Evolutionary conservation across 306 rosid species (phyloP), one percentile per base, ranked within the genome.

Genomic region (Rosa persica): DNA sequence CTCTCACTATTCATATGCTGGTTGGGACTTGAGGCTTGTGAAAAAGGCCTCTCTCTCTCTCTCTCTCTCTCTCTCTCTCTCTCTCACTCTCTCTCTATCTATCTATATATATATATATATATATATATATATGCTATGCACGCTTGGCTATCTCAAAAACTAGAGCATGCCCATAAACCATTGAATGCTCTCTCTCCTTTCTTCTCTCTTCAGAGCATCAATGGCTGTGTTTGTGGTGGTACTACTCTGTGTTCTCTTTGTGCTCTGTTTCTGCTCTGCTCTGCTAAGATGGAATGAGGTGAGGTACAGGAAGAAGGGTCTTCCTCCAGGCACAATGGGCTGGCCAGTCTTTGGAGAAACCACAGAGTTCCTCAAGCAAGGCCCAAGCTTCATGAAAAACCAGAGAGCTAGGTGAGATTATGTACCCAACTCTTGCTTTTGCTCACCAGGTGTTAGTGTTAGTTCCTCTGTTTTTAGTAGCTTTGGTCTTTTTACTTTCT

Each of bases 261-360:
- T 88, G 71, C 89, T 96, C 96, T 91, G 92, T 83, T 76, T 91
- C 79, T 93, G 96, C 90, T 90, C 99, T 86, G 97, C 92, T 79
- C 83, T 93, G 76, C 78, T 96, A 62, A 85, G 92, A 67, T 96
- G 98, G 99, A 96, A 96, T 80, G 94, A 90, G 48, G 80, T 93
- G 52, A 86, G 88, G 69, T 93, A 89, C 83, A 88, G 89, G 74
- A 90, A 90, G 85, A 96, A 96, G 80, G 97, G 91, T 39, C 83
- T 96, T 51, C 99, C 99, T 40, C 99, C 91, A 5, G 99, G 99
- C 48, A 96, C 99, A 85, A 96, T 96, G 99, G 99, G 99, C 5
- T 96, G 99, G 99, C 99, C 99, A 64, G 60, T 96, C 38, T 91
- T 96, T 76, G 99, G 99, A 0, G 99, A 96, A 39, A 96, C 99